Percentiles rank a stretch among this genome's conserved stretches.
Conservation (phyloP, 768 basidiomycete species). For the Leccinum arenicola region DNA sequence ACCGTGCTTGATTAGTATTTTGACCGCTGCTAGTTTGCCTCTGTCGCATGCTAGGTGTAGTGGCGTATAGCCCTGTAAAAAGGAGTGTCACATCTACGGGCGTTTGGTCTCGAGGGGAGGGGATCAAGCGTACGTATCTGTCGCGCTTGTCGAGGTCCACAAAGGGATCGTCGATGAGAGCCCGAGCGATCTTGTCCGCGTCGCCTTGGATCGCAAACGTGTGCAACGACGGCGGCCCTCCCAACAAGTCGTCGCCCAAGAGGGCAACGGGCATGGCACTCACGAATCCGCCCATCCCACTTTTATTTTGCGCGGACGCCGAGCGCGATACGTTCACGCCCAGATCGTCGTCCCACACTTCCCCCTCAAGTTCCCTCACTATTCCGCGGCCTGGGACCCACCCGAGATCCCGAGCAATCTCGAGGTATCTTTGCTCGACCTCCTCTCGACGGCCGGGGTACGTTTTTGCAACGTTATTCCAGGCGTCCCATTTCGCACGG, state of each 20-base stretch:
- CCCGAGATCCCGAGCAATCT: conserved; percentile 64
- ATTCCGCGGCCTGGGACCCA: conserved; percentile 47
- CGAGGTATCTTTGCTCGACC: conserved; percentile 65
- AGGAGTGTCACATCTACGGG: conserved; percentile 4
- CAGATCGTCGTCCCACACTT: conserved; percentile 46
- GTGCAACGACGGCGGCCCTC: conserved; percentile 48
- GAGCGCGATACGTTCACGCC: conserved; percentile 23
- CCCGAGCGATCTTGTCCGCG: conserved; percentile 38
- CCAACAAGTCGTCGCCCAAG: conserved; percentile 35
- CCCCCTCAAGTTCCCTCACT: conserved; percentile 19
- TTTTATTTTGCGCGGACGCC: conserved; percentile 26
- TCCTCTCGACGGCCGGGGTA: conserved; percentile 42
- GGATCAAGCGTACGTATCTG: conserved; percentile 62
- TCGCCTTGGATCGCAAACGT: conserved; percentile 62
- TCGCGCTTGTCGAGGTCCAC: conserved; percentile 60
- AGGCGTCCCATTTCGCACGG: conserved; percentile 87
- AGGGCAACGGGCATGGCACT: conserved; percentile 52
- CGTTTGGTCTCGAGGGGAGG: not conserved
- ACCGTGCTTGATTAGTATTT: conserved; percentile 57
- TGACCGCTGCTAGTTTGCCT: conserved; percentile 58
- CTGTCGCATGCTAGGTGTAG: conserved; percentile 86
- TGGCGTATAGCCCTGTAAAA: conserved; percentile 76
- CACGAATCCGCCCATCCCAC: conserved; percentile 56
- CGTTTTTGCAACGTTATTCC: conserved; percentile 51
- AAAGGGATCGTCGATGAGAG: conserved; percentile 42